A percentile compares a stretch with the other conserved stretches of the same genome.
Conservation (phyloP, 139 green algal genomes). For the Chlamydomonas asymmetrica region DNA sequence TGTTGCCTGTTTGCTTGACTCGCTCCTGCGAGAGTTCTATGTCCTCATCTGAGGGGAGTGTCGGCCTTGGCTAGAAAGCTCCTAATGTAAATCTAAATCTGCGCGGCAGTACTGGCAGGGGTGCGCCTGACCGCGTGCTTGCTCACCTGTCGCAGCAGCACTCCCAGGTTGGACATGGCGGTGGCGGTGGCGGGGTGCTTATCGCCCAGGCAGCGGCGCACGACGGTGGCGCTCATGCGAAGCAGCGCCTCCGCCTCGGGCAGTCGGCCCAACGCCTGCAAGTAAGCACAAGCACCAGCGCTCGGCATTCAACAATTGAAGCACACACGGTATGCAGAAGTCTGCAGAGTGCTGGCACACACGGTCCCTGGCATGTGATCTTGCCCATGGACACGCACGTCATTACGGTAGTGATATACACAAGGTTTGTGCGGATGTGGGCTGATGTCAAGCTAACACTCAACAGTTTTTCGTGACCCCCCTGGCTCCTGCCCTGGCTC, state of each 20-base stretch:
- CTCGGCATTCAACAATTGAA: background rate
- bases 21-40: too few relatives aligned
- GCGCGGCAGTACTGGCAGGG: too few relatives aligned
- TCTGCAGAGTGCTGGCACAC: background rate
- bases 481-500: background rate
- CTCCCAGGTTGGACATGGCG: conserved; percentile 16
- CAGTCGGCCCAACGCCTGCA: conserved; percentile 8
- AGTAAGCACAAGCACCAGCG: background rate
- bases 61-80: too few relatives aligned
- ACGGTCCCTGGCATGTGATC: background rate
- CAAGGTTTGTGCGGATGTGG: background rate
- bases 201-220: conserved; percentile 5
- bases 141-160: conserved; percentile 14
- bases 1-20: too few relatives aligned
- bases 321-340: background rate
- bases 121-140: background rate
- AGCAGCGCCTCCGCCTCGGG: conserved; percentile 26
- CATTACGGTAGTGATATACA: background rate
- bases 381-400: background rate
- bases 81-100: too few relatives aligned
- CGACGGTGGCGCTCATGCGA: conserved; percentile 1
- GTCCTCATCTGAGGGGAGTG: too few relatives aligned
- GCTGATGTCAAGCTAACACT: background rate
- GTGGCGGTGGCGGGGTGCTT: conserved; percentile 9
- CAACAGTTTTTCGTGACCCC: background rate